phyloP scores from a whole-genome alignment of 306 rosid species.

The Quercus engelmannii region DNA sequence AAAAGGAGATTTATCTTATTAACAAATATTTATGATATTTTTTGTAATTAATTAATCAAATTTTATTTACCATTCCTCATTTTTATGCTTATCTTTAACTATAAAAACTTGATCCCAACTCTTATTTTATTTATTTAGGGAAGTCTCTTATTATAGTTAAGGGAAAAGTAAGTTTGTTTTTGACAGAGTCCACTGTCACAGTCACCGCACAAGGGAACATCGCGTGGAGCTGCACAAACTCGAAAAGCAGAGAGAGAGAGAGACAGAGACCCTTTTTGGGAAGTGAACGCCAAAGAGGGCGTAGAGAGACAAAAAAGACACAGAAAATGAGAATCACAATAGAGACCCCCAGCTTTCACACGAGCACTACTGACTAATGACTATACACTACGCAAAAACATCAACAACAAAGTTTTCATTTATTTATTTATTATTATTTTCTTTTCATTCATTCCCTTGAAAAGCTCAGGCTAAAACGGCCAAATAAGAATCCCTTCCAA shows the following conservation, averaged over 20 bases:
- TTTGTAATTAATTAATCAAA: too few species aligned
- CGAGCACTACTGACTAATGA: neutral
- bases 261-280: neutral
- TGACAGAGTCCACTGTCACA: neutral
- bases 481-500: conserved; percentile 13
- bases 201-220: neutral
- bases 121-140: too few species aligned
- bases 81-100: too few species aligned
- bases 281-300: neutral
- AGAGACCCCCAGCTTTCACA: conserved; percentile 47
- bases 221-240: conserved; percentile 19
- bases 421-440: neutral
- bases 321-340: conserved; percentile 19
- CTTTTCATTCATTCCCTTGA: neutral
- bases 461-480: conserved; percentile 20
- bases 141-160: too few species aligned
- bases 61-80: too few species aligned
- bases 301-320: conserved; percentile 16
- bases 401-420: conserved; percentile 1
- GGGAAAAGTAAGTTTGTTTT: neutral
- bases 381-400: conserved; percentile 16
- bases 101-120: too few species aligned
- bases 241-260: neutral
- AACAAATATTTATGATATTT: too few species aligned
- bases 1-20: too few species aligned